phyloP scores from a whole-genome alignment of 768 basidiomycete genomes.

The Ramaria sp. region DNA sequence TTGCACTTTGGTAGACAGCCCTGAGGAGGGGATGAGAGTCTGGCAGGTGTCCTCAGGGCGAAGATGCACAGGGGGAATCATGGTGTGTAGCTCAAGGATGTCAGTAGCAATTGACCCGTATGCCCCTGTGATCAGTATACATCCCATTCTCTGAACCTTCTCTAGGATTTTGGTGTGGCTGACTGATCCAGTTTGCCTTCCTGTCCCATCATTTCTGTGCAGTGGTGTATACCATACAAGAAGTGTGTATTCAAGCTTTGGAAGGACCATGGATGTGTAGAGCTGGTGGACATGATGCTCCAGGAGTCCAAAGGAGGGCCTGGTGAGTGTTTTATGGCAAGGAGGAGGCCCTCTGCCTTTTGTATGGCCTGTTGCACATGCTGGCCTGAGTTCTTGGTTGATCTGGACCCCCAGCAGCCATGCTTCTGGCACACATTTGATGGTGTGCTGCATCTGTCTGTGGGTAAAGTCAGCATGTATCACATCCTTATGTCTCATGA shows the following conservation, averaged over 20 bases:
- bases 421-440: not conserved
- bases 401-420: conserved; percentile 3
- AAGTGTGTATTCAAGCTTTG: conserved; percentile 16
- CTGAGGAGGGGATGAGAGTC: conserved; percentile 9
- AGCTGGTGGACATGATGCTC: conserved; percentile 7
- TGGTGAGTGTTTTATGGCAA: not conserved
- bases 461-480: not conserved
- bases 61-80: conserved; percentile 7
- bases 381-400: conserved; percentile 3
- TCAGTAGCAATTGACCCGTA: conserved; percentile 11
- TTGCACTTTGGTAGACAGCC: not conserved
- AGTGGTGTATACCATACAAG: conserved; percentile 12
- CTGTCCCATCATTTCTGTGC: accelerated
- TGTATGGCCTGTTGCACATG: conserved; percentile 1
- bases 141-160: conserved; percentile 13
- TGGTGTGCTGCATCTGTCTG: not conserved
- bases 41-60: not conserved
- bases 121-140: conserved; percentile 13
- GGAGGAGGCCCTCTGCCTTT: conserved; percentile 1
- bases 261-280: conserved; percentile 13
- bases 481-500: not conserved
- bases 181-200: not conserved
- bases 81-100: conserved; percentile 1
- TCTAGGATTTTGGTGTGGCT: not conserved
- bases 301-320: conserved; percentile 1